Conservation (phyloP, 1,284 basidiomycete species). For the Sporisorium scitamineum region DNA sequence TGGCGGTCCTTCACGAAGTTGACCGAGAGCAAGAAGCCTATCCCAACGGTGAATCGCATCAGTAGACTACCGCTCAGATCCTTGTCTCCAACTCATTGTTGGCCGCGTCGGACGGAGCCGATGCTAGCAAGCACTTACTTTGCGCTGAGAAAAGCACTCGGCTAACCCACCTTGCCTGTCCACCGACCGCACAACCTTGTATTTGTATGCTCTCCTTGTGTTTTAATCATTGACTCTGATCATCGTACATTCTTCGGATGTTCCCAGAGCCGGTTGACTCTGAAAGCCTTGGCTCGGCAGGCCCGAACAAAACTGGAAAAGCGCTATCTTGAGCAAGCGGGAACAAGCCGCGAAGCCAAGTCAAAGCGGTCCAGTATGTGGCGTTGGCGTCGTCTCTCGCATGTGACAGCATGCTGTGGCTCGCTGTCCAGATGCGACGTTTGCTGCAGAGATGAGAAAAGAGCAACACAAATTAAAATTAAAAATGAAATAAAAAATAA, state of each 20-base stretch:
- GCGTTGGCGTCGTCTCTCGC: background rate
- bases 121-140: background rate
- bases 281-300: too few species aligned
- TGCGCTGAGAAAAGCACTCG: background rate
- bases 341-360: background rate
- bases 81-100: background rate
- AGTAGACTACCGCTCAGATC: background rate
- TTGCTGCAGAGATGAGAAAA: too few species aligned
- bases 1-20: slow-evolving; percentile 41
- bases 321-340: background rate
- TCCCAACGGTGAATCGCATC: slow-evolving; percentile 14
- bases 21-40: slow-evolving; percentile 38
- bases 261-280: too few species aligned
- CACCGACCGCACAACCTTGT: background rate
- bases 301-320: background rate
- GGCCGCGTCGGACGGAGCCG: background rate
- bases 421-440: too few species aligned
- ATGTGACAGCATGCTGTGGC: background rate
- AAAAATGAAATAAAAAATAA: background rate
- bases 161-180: background rate
- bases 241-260: background rate
- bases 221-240: background rate
- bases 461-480: background rate
- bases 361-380: background rate
- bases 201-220: slow-evolving; percentile 8